Base-by-base conservation (phyloP, 805 yeast genomes). In the Metschnikowia reukaufii region DNA sequence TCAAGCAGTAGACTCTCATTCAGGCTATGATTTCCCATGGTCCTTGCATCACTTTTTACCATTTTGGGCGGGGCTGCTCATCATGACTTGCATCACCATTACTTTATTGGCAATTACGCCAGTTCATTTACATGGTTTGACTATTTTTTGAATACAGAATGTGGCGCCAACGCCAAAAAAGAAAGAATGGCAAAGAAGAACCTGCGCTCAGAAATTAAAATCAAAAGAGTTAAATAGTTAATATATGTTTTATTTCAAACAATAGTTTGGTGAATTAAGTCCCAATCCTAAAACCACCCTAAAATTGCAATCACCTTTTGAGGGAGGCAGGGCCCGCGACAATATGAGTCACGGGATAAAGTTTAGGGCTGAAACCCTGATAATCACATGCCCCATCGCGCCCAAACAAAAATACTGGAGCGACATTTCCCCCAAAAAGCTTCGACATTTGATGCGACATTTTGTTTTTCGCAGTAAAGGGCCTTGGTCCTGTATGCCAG, bases 11-110 rank as follows among this genome's bases (percentile, higher is more conserved):
- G 84, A 79, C 57, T 70, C 83, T 12, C 84, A 79, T 55, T 77
- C 82, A 2, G 84, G 84, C 33, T 79, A 79, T 57, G 83, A 79
- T 48, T 79, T 79, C 64, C 84, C 84, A 4, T 78, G 80, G 81
- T 78, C 83, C 1, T 68, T 79, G 57, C 77, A 79, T 60, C 62
- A 77, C 47, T 68, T 78, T 59, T 42, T 79, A n/a, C 84, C 84
- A 36, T 72, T 79, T 63, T 79, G 84, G 84, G 83, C 84, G 8
- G 84, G 27, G 83, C 83, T 32, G 82, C 76, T 47, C 84, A 79
- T 56, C 84, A 79, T 57, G 84, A 79, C 56, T 72, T 74, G 49
- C 84, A 79, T 54, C 84, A 79, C 53, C 84, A 78, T 55, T 76
- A 74, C 60, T 79, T 79, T 53, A 78, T 79, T 49, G 84, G 84